Base-by-base conservation (phyloP, 345 rosid genomes). In the Lepidium didymum region DNA sequence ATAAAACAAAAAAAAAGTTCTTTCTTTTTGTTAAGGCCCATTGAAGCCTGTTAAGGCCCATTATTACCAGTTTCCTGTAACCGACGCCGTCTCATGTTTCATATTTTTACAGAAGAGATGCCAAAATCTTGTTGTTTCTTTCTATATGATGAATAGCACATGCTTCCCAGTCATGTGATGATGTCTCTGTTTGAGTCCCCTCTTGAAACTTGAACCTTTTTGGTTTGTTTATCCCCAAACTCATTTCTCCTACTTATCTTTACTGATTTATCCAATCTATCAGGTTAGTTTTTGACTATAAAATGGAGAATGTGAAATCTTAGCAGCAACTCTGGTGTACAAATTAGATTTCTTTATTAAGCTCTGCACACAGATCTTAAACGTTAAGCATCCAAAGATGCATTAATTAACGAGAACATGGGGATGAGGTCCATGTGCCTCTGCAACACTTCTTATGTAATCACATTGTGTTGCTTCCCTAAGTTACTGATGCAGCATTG, bases 381-480 rank as follows among this genome's bases (percentile, higher is more conserved):
- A 35, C 13, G 21, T 41, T 45, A 36, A 63, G 64, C 25, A 63
- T 72, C 64, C 70, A 63, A 63, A 63, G 75, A 54, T 62, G 68
- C 69, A 71, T 62, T 71, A 54, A 71, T 71, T 54, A 44, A 34
- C 27, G 56, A 71, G 16, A 63, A 63, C 69, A 71, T 71, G 64
- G 64, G 69, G 70, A 72, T 63, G 34, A 29, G 56, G 15, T 72
- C 69, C 75, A 72, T 72, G 70, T 72, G 76, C 56, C 41, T 15
- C 69, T 70, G 69, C 69, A 52, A 53, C 62, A 53, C 56, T 12
- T 35, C 60, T 35, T 34, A 1, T 34, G 38, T 40, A 33, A 54
- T 54, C 41, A 33, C 59, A 54, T 54, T 54, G 21, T 15, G n/a
- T 54, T 55, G 60, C 25, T 55, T 61, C 55, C 51, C 55, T 52